Evolutionary conservation across 176 grass and related monocot genomes (phyloP).

Genomic region (Hsuehochloa calcarea): DNA sequence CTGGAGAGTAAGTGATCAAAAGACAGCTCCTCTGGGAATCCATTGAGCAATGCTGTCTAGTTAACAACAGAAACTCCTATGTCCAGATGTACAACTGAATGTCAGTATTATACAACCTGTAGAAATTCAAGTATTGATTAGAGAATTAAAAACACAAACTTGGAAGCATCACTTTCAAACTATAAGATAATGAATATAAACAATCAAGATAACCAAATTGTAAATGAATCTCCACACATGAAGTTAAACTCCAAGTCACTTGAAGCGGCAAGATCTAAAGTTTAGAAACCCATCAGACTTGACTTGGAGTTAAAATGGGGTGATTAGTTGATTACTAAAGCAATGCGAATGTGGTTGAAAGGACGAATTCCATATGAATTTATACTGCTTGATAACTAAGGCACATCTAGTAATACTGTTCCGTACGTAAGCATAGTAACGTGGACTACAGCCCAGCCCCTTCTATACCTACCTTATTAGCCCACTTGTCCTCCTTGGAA

Average conservation of each 20-base stretch:
- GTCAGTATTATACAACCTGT: conserved; percentile 19
- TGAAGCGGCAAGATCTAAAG: not conserved
- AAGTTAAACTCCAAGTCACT: not conserved
- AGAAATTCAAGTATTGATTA: conserved; percentile 6
- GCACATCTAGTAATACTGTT: not conserved
- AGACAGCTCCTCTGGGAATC: conserved; percentile 40
- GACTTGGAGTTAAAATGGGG: not conserved
- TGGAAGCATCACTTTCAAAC: not conserved
- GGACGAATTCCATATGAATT: not conserved
- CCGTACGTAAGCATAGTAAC: not conserved
- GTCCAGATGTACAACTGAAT: not conserved
- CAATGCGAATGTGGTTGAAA: not conserved
- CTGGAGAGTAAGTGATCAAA: conserved; percentile 70
- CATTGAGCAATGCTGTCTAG: conserved; percentile 40
- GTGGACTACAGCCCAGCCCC: not conserved
- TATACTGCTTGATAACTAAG: not conserved
- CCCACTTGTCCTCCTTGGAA: not conserved
- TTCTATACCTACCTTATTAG: not conserved
- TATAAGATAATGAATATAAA: not conserved
- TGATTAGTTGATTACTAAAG: not conserved
- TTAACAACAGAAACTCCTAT: not conserved
- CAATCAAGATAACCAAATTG: not conserved
- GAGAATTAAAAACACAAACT: not conserved
- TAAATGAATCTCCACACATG: not conserved
- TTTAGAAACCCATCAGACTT: not conserved